These are phyloP conservation scores for Phytophthora melonis DNA, from an alignment of 352 stramenopile species.

Conservation along the genomic window DNA sequence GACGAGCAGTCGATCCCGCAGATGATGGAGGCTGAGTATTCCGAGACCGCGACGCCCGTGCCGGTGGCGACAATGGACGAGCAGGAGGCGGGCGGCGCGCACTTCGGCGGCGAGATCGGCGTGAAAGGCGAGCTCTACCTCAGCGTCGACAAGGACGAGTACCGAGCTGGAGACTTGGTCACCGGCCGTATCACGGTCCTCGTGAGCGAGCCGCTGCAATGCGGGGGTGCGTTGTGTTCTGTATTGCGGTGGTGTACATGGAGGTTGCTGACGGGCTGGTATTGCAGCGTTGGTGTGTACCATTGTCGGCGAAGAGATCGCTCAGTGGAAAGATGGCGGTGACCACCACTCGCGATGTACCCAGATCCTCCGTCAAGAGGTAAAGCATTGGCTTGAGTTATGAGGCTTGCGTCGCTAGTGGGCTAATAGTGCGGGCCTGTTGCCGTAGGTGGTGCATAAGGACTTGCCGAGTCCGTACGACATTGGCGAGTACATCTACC, in stretches of 20 bases:
- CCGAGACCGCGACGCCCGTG: slow-evolving; percentile 25
- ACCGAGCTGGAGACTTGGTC: slow-evolving; percentile 64
- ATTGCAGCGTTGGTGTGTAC: slow-evolving; percentile 62
- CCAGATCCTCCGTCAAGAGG: slow-evolving; percentile 72
- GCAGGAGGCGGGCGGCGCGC: slow-evolving; percentile 3
- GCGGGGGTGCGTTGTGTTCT: slow-evolving; percentile 50
- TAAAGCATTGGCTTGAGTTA: slow-evolving; percentile 11
- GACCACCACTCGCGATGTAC: slow-evolving; percentile 78
- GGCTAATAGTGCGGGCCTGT: slow-evolving; percentile 10
- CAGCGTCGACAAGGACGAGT: slow-evolving; percentile 67
- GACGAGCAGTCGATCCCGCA: slow-evolving; percentile 24
- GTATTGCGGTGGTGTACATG: no score
- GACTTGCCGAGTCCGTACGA: slow-evolving; percentile 61
- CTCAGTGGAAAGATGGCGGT: slow-evolving; percentile 66
- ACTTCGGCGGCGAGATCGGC: slow-evolving; percentile 67
- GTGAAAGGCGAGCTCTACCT: slow-evolving; percentile 74
- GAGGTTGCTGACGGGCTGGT: not conserved
- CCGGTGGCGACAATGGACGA: slow-evolving; percentile 15
- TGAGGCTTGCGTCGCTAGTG: not conserved
- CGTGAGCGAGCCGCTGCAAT: slow-evolving; percentile 63
- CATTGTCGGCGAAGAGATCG: slow-evolving; percentile 71
- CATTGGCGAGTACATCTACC: slow-evolving; percentile 76
- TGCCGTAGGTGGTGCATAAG: slow-evolving; percentile 54
- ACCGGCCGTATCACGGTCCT: slow-evolving; percentile 62
- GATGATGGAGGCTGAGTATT: slow-evolving; percentile 29